Base-by-base conservation (phyloP, 345 rosid species). In the Syzygium jambos region DNA sequence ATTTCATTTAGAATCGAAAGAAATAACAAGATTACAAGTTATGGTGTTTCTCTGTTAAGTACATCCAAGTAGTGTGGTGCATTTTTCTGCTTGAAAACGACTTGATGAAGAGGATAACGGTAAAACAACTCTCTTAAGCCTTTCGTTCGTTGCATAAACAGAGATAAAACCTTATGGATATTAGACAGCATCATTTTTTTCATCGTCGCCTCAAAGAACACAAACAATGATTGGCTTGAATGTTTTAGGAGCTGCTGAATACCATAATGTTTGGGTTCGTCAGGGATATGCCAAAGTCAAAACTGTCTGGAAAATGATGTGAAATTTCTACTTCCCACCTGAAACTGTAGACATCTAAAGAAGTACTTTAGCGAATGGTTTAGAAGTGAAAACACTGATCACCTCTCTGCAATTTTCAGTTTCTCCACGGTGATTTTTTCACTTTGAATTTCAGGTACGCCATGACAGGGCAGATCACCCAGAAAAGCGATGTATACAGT, bases 391-490 rank as follows among this genome's bases (percentile, higher is more conserved):
- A 73, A 17, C 4, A 11, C 80, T 73, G 49, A 34, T 73, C 46
- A 34, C 25, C 49, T 34, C 80, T 34, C 25, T 19, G 80, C 2
- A 41, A 73, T 34, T 34, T 73, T 34, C 80, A 73, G 46, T 34
- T 73, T 73, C 80, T 73, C 80, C 80, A 34, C 0, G 2, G 80
- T 73, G 25, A 73, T 38, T 7, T 13, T 19, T 10, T 38, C 0
- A 14, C 80, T 73, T 73, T 73, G 80, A 73, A 34, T 84, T 52
- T 61, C 91, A 98, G 99, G 93, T 98, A 98, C 85, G 99, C 99
- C n/a, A 98, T 98, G 99, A 98, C 99, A 34, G 99, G 99, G 61
- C 99, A 98, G 85, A 94, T 98, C 87, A 96, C 99, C 1, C 99
- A 96, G 90, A 98, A 98, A 89, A 98, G 99, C 27, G 99, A 98